Percentiles rank a stretch among this genome's conserved stretches.
phyloP scores from a whole-genome alignment of 2,329 filamentous ascomycete species.

The Pseudopyrenochaeta lycopersici region DNA sequence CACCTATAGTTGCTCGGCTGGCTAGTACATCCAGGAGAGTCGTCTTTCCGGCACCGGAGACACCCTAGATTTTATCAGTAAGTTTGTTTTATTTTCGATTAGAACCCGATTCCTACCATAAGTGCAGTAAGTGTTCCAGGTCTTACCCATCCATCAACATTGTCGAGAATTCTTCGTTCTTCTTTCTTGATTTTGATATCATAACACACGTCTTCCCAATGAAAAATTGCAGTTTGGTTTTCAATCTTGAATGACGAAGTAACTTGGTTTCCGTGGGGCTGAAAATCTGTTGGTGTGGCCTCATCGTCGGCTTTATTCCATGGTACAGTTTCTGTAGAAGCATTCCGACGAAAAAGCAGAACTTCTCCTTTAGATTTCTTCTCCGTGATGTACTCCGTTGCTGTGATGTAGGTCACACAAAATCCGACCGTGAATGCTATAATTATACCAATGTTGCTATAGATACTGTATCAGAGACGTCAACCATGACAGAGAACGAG shows the following conservation, averaged over 20 bases:
- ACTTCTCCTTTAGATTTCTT: constrained; percentile 64
- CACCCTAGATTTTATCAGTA: too few relatives aligned
- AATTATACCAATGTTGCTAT: constrained; percentile 59
- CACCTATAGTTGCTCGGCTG: constrained; percentile 85
- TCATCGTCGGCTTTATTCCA: constrained; percentile 57
- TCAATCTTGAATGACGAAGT: constrained; percentile 61
- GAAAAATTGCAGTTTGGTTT: constrained; percentile 79
- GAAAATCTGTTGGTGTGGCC: constrained; percentile 39
- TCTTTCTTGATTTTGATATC: constrained; percentile 82
- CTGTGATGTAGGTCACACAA: constrained; percentile 53
- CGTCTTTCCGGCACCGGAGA: constrained; percentile 92
- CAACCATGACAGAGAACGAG: too few relatives aligned
- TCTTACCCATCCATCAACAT: constrained; percentile 93
- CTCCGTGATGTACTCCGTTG: constrained; percentile 57
- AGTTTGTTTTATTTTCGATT: too few relatives aligned
- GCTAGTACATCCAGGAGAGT: constrained; percentile 88
- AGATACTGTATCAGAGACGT: too few relatives aligned
- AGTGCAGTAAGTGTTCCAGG: constrained; percentile 85
- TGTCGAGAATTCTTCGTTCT: constrained; percentile 78
- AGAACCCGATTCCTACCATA: too few relatives aligned
- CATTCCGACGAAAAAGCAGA: constrained; percentile 59
- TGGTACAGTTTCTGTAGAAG: constrained; percentile 54
- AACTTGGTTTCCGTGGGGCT: constrained; percentile 47
- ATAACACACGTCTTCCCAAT: constrained; percentile 85
- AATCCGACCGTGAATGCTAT: constrained; percentile 56